Evolutionary conservation across 2,329 filamentous ascomycete genomes (phyloP), one percentile per base, ranked within the genome.

Genomic region (Neofusicoccum ribis): DNA sequence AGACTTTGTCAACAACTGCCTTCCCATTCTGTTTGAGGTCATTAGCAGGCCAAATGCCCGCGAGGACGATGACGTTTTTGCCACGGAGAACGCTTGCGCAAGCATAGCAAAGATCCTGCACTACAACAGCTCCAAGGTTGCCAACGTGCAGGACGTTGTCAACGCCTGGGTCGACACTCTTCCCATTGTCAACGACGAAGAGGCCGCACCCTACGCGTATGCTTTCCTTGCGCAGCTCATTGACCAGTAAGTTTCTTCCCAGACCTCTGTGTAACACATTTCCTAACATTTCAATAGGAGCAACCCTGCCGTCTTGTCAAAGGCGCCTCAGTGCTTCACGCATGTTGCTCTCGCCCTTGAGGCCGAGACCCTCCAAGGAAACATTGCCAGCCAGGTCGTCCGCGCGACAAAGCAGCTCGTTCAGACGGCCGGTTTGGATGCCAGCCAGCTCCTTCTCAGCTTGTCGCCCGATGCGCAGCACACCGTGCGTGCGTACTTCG

Each of bases 71-170:
- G 93, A 98, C 72, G 90, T 97, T 1, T 99, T 96, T 75, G 95
- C 95, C 2, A 98, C 95, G 1, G 95, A 99, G 81, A 99, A 99
- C 75, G 94, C 94, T 6, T 97, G 92, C 71, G 94, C 95, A 47
- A 93, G 92, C 70, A 95, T 99, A 73, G 95, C 95, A 41, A 99
- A 99, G 85, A 94, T 99, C 62, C 83, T 99, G 69, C 93, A 97
- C 76, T 97, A 89, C 81, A 97, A 96, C 78, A 82, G 88, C 27
- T 84, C 84, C 70, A 91, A 91, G 74, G 89, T 99, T 17, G 83
- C 83, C 63, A 92, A 96, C 72, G 83, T 87, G 58, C 89, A 95
- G 73, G 86, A 90, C 43, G 85, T 97, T 31, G 88, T 92, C 47
- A 81, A 84, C n/a, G 89, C 91, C 75, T 99, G 95, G 95, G 82